Base-by-base conservation (phyloP, 129 eudicot genomes). In the Saposhnikovia divaricata region DNA sequence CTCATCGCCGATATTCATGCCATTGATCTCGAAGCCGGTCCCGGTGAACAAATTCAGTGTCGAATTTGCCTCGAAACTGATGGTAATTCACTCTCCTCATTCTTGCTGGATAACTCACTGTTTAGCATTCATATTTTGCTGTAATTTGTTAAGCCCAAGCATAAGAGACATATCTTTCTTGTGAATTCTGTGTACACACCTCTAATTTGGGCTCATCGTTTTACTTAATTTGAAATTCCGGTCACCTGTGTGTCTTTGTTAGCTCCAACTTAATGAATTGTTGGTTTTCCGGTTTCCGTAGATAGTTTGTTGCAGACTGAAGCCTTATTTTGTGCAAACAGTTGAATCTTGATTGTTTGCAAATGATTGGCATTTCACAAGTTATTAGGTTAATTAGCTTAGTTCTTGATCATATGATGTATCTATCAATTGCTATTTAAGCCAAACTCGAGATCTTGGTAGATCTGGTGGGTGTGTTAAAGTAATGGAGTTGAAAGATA, bases 21-120 rank as follows among this genome's bases (percentile, higher is more conserved):
- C 84, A 88, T 95, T 85, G 99, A 95, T 85, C 88, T 95, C 44
- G 99, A 95, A 91, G 99, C 96, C 11, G 99, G 99, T 44, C 92
- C 97, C 13, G 93, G 89, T 5, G 97, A 95, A 65, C 96, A 95
- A 89, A 92, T 89, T 85, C 99, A 92, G 85, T 95, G 99, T 87
- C 89, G 97, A 50, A 92, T 92, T 87, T 95, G 99, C 85, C 97
- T 95, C 69, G 97, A 95, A 85, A 87, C 94, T 59, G 99, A 95
- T 63, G 99, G 99, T 95, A 86, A 2, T 71, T 82, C 57, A 5
- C 63, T 71, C 47, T 44, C 13, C 1, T 43, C 12, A 34, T 38
- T 69, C 78, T 68, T 55, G 48, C 48, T 16, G 23, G 2, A 48
- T 4, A 51, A 4, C 0, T 61, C 69, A 9, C 34, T 21, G 2